Percentiles rank a stretch among this genome's conserved stretches.
Conservation (phyloP, 192 early-diverging fungal genomes). For the Umbelopsis isabellina region DNA sequence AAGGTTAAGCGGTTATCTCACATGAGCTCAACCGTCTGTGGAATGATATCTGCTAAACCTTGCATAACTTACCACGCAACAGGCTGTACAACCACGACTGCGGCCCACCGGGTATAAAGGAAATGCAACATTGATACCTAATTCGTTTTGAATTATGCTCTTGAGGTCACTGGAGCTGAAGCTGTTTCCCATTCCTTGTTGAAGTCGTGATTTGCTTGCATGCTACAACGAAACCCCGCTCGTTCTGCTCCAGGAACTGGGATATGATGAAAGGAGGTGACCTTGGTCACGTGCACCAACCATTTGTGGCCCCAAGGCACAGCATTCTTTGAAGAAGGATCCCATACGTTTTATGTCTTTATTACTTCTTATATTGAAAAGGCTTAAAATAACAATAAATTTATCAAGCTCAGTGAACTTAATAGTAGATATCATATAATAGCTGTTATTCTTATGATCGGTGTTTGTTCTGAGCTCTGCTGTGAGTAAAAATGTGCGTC, state of each 20-base stretch:
- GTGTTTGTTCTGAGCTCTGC: too few species aligned
- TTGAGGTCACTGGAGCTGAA: slow-evolving; percentile 36
- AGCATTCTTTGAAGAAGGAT: too few species aligned
- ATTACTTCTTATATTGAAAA: too few species aligned
- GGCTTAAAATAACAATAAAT: too few species aligned
- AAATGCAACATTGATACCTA: slow-evolving; percentile 60
- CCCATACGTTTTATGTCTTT: too few species aligned
- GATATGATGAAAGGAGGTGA: not conserved
- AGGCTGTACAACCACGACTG: slow-evolving; percentile 48
- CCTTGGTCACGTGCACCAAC: not conserved
- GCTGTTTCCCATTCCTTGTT: slow-evolving; percentile 32
- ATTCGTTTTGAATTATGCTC: slow-evolving; percentile 45
- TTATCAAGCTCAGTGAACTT: too few species aligned
- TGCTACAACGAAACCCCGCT: too few species aligned
- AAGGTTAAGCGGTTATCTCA: not conserved
- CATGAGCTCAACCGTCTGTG: not conserved
- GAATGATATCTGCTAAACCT: not conserved
- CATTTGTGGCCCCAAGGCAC: not conserved
- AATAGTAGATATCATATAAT: too few species aligned
- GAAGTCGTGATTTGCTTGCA: too few species aligned
- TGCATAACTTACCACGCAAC: slow-evolving; percentile 55
- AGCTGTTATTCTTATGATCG: too few species aligned
- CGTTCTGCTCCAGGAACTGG: not conserved
- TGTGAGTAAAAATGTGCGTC: too few species aligned
- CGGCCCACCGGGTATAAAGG: slow-evolving; percentile 55